A percentile compares a stretch with the other conserved stretches of the same genome.
Conservation (phyloP, 148 eudicot genomes). For the Chenopodium berlandieri region DNA sequence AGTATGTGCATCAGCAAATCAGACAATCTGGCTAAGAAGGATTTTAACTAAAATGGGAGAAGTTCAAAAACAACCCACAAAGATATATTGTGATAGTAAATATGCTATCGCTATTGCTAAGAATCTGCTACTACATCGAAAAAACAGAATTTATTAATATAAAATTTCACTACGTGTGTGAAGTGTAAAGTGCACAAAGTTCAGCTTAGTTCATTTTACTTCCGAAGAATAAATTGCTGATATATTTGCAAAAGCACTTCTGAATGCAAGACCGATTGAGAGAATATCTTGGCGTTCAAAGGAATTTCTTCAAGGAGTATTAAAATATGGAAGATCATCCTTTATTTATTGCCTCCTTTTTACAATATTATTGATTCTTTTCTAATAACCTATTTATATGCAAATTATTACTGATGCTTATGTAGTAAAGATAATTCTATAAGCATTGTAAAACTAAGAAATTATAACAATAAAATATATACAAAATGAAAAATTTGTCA, state of each 20-base stretch:
- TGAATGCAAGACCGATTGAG: neutral
- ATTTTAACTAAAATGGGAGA: neutral
- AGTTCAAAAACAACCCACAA: neutral
- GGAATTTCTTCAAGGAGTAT: too few species aligned
- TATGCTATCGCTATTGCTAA: neutral
- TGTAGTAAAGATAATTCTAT: too few species aligned
- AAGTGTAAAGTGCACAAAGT: neutral
- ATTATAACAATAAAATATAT: too few species aligned
- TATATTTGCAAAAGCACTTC: neutral
- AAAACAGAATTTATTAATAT: neutral
- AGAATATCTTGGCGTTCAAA: neutral
- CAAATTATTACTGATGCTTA: too few species aligned
- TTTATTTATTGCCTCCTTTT: too few species aligned
- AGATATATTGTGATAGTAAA: constrained; percentile 1
- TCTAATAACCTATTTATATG: too few species aligned
- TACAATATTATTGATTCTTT: too few species aligned
- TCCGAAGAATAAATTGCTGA: neutral
- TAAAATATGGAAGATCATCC: too few species aligned
- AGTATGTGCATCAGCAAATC: neutral
- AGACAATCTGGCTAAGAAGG: neutral
- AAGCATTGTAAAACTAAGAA: too few species aligned
- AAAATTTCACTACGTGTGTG: neutral
- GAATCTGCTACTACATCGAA: neutral
- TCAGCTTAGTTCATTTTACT: neutral
- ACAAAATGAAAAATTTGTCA: too few species aligned